Base-by-base conservation (phyloP, 345 rosid species). In the Heritiera littoralis region DNA sequence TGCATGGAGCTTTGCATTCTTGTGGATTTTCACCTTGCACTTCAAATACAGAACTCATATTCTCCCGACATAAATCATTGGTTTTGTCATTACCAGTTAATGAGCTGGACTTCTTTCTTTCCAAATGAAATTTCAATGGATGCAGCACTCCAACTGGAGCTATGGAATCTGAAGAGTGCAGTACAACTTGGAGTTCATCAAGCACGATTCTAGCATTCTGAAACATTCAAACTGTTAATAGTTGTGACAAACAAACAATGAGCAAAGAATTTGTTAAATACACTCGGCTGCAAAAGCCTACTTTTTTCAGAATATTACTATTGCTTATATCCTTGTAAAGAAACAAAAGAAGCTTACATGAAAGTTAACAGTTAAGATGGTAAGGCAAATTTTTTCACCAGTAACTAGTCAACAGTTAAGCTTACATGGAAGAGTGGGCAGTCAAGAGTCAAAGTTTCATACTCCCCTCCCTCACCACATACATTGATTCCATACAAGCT, bases 401-500 rank as follows among this genome's bases (percentile, higher is more conserved):
- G 49, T 68, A 66, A 78, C 49, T 54, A 79, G 48, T 69, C 38
- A 82, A 10, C 5, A 45, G 10, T 74, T 59, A 79, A 70, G 74
- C 91, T 85, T 89, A 94, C 99, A 10, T 83, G 85, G 83, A 97
- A 97, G 78, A 97, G 94, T 0, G 98, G 98, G 81, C 98, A 94
- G 86, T 97, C 99, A 10, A 94, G 97, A 28, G 99, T 94, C 88
- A 97, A 75, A 20, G 94, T 92, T 83, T 94, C 98, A 73, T 97
- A 97, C 86, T 97, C 98, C 69, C 99, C 98, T 87, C 98, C 99
- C 87, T 97, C 99, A 70, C 99, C 98, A 78, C 98, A 97, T 13
- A 97, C 94, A 82, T 97, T 97, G 68, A 91, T 87, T 75, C 99
- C 97, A 85, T 94, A 97, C 81, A 89, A 77, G 80, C 99, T 97